These are phyloP conservation scores for Metarhizium robertsii DNA, from an alignment of 2,329 filamentous ascomycete genomes.

Conservation along the genomic window DNA sequence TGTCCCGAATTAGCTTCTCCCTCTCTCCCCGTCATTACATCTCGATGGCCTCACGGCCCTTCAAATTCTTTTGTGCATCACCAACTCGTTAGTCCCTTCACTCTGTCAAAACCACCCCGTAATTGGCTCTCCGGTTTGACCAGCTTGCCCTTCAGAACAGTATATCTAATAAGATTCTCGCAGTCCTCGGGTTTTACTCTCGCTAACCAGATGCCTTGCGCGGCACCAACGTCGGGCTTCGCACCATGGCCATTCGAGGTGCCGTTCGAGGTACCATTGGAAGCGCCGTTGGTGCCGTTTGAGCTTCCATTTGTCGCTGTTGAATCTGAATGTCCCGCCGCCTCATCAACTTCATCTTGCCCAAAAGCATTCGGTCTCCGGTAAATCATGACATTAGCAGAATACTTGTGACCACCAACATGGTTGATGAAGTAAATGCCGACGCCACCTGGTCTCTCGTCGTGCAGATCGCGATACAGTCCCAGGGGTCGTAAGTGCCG, in stretches of 20 bases:
- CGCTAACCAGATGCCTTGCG: constrained; percentile 89
- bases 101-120: constrained; percentile 81
- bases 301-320: constrained; percentile 9
- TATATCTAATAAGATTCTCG: constrained; percentile 84
- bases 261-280: constrained; percentile 15
- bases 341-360: constrained; percentile 29
- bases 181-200: constrained; percentile 80
- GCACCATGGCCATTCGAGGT: constrained; percentile 15
- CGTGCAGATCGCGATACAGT: constrained; percentile 77
- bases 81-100: constrained; percentile 79
- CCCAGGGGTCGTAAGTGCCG: constrained; percentile 78
- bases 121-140: constrained; percentile 82
- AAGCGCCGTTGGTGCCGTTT: not conserved
- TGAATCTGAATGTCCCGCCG: not conserved
- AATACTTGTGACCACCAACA: constrained; percentile 93
- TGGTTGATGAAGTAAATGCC: constrained; percentile 96
- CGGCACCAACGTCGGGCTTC: constrained; percentile 46
- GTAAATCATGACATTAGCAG: constrained; percentile 90
- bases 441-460: constrained; percentile 82
- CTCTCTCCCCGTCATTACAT: not conserved
- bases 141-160: constrained; percentile 85
- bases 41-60: not conserved
- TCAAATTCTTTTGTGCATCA: constrained; percentile 24
- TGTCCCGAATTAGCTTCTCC: no score
- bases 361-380: constrained; percentile 53